Base-by-base conservation (phyloP, 306 rosid species). In the Herpetospermum pedunculosum region DNA sequence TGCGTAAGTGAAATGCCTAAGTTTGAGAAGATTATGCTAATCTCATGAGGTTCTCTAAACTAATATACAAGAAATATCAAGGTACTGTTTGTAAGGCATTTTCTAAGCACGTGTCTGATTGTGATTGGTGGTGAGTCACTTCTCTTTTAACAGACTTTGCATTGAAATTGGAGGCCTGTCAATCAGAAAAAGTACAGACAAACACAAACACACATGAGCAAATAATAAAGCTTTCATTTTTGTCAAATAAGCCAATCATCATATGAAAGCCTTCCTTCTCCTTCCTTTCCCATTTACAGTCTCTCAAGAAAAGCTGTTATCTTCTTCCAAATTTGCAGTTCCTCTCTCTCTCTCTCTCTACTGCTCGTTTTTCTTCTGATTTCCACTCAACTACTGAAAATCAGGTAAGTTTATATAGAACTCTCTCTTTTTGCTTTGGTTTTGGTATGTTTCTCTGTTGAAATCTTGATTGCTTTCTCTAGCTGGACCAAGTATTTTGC, bases 171-270 rank as follows among this genome's bases (percentile, higher is more conserved):
- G 50, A 38, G 72, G 35, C 48, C 4, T 40, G n/a, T 67, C 72
- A 69, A 44, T 44, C 73, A 69, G 52, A 69, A 69, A 64, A 69
- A 69, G 73, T 69, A 44, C 73, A 67, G 72, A 41, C 72, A 67
- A 64, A 12, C 50, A 64, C 71, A 64, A 38, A n/a, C 9, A n/a
- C 26, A 26, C 71, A 67, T 67, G 15, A 67, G 21, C 12, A 67
- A 25, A 67, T 67, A 25, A 41, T 41, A 67, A 67, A 67, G 50
- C 72, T 11, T 67, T 67, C 19, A 41, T 26, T 41, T 40, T 67
- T 41, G 34, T 67, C 72, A 67, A 41, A 67, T 67, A 1, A 67
- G 35, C 52, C 52, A 40, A 67, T 67, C 54, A 69, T 44, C n/a
- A 38, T 64, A 38, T 37, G 48, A 64, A 64, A 19, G 18, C 15